Base-by-base conservation (phyloP, 768 basidiomycete species). In the Rossbeevera mucosa region DNA sequence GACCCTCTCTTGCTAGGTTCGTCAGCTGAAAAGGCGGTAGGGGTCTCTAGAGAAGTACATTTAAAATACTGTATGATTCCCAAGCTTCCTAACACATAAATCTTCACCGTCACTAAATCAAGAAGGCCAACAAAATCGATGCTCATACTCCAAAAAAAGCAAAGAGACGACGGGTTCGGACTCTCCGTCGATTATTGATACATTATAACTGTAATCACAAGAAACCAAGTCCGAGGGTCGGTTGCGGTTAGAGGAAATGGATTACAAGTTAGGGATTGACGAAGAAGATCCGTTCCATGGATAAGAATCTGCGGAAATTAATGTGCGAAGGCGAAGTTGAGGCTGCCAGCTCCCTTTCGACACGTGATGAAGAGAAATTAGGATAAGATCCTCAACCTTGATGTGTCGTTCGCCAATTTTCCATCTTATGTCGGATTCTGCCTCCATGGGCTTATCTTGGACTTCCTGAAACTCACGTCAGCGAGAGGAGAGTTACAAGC, bases 261-360 rank as follows among this genome's bases (percentile, higher is more conserved):
- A 28, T 56, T 44, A 62, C 24, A 11, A 44, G 11, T 28, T 30
- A 33, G 47, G 8, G 25, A 44, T 9, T 3, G 45, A 38, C 16
- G 55, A 14, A 42, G 21, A 33, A 51, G 47, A 45, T 7, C 48
- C 49, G 22, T 49, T 43, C 42, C 47, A 47, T 9, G 44, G 47
- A 24, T 42, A 43, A 24, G 59, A 38, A 41, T 44, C 4, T 3
- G 24, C 3, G 4, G 47, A 12, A 31, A 9, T 41, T 22, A 59
- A 21, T 13, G 7, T 24, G 16, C 54, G 61, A 13, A 89, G 73
- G 63, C 86, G 78, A 42, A 90, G 69, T 51, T 90, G 86, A 20
- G 87, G 86, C 54, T 91, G 88, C 88, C 88, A 91, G 51, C 82
- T 84, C 11, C 88, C 88, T 69, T 87, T 81, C 12, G 87, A 88